Evolutionary conservation across 2,329 filamentous ascomycete genomes (phyloP).

Genomic region (Hypoxylon sp.): DNA sequence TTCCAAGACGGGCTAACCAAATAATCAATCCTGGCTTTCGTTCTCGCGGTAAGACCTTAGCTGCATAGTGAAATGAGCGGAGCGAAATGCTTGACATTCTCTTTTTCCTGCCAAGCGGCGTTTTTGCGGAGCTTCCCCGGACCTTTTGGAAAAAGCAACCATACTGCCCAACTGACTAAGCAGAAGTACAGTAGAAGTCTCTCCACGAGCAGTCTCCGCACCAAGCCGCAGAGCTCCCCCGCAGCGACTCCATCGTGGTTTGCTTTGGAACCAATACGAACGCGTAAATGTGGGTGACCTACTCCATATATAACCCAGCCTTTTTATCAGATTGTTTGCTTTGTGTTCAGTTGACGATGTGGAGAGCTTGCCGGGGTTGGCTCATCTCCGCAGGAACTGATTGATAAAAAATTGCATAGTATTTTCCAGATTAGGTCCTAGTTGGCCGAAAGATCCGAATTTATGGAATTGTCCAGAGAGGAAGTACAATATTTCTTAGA

Average conservation of each 20-base stretch:
- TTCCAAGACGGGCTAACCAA: conserved; percentile 25
- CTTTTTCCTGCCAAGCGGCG: conserved; percentile 26
- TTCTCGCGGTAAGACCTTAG: conserved; percentile 4
- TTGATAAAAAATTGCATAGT: conserved; percentile 5
- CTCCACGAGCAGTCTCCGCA: conserved; percentile 36
- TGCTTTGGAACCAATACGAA: conserved; percentile 24
- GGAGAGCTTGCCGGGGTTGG: conserved; percentile 24
- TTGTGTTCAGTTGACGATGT: conserved; percentile 22
- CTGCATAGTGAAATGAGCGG: conserved; percentile 8
- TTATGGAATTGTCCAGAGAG: background rate
- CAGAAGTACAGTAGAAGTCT: conserved; percentile 14
- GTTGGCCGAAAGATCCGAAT: conserved; percentile 24
- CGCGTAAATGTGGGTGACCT: background rate
- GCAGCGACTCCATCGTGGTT: conserved; percentile 29
- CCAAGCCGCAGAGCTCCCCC: conserved; percentile 31
- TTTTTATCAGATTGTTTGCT: conserved; percentile 25
- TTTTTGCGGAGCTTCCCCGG: conserved; percentile 46
- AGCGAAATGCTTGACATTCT: background rate
- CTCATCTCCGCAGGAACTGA: conserved; percentile 25
- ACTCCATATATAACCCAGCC: conserved; percentile 5
- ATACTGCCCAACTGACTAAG: conserved; percentile 2
- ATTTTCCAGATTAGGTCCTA: conserved; percentile 2
- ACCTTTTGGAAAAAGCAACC: conserved; percentile 17
- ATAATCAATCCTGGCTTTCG: conserved; percentile 9
- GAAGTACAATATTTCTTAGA: background rate